Conservation (phyloP, 2,329 filamentous ascomycete species). For the Talaromyces sp. region DNA sequence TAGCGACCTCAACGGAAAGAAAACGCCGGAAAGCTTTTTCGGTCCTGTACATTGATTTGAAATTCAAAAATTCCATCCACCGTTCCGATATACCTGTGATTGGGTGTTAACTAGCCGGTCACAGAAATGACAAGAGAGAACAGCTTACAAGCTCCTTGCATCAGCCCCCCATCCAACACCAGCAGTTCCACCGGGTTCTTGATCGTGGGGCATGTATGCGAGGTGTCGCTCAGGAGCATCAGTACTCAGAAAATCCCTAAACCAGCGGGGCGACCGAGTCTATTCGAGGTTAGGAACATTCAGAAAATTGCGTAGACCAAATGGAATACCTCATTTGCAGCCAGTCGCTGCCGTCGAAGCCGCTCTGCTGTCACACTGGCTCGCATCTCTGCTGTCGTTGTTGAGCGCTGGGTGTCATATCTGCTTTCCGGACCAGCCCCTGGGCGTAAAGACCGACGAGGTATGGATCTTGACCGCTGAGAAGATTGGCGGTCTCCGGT, state of each 20-base stretch:
- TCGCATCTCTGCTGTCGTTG: constrained; percentile 28
- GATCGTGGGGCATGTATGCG: constrained; percentile 24
- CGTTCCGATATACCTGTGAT: constrained; percentile 41
- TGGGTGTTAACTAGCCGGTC: constrained; percentile 10
- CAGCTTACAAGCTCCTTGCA: constrained; percentile 41
- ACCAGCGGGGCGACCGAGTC: constrained; percentile 32
- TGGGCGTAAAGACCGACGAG: constrained; percentile 25
- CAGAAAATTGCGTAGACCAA: constrained; percentile 20
- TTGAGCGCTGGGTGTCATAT: constrained; percentile 20
- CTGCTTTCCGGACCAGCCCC: constrained; percentile 19
- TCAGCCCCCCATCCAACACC: constrained; percentile 44
- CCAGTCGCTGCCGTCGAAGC: constrained; percentile 31
- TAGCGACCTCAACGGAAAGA: constrained; percentile 30
- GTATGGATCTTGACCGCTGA: constrained; percentile 30
- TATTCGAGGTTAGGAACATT: constrained; percentile 12
- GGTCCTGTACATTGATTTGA: constrained; percentile 40
- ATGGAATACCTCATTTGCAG: constrained; percentile 27
- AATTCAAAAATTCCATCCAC: constrained; percentile 45
- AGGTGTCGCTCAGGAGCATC: constrained; percentile 25
- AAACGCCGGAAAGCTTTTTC: constrained; percentile 42
- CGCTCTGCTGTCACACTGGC: constrained; percentile 35
- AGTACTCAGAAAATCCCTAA: constrained; percentile 31
- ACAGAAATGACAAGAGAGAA: not conserved
- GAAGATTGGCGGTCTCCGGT: constrained; percentile 19
- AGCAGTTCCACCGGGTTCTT: constrained; percentile 38